Conservation (phyloP, 2,329 filamentous ascomycete species). For the Madurella mycetomatis region DNA sequence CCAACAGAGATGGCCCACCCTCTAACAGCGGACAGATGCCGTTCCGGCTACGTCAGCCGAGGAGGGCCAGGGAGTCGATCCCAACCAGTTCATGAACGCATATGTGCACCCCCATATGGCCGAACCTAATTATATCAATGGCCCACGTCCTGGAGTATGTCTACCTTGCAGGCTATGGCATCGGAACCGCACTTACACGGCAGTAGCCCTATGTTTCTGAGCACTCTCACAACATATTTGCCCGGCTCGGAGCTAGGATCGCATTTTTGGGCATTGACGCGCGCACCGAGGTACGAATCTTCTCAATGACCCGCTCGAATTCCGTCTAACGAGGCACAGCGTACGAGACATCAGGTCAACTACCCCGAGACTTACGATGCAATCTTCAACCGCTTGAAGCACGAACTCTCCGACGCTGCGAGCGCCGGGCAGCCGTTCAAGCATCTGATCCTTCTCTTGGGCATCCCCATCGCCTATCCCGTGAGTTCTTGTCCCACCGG, state of each 20-base stretch:
- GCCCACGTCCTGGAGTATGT: conserved; percentile 66
- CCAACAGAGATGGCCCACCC: no score
- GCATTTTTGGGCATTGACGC: conserved; percentile 88
- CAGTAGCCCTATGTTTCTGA: conserved; percentile 84
- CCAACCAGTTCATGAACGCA: conserved; percentile 66
- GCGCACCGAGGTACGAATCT: conserved; percentile 72
- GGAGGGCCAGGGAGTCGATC: conserved; percentile 60
- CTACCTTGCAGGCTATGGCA: conserved; percentile 25
- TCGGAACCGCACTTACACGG: conserved; percentile 47
- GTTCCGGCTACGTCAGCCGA: conserved; percentile 37
- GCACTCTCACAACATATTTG: conserved; percentile 79
- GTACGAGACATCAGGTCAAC: conserved; percentile 90
- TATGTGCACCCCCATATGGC: conserved; percentile 57
- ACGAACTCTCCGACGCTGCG: conserved; percentile 64
- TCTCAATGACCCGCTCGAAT: conserved; percentile 43
- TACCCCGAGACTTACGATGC: conserved; percentile 86
- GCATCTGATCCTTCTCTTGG: conserved; percentile 81
- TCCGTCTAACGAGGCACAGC: conserved; percentile 36
- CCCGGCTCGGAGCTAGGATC: conserved; percentile 75
- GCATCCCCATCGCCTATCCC: conserved; percentile 82
- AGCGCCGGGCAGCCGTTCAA: conserved; percentile 70
- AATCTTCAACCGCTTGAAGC: conserved; percentile 71
- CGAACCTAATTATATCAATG: conserved; percentile 74
- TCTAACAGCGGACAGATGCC: conserved; percentile 18
- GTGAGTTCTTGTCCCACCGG: conserved; percentile 38